Conservation (phyloP, 352 stramenopile species). For the Halophytophthora polymorphica region DNA sequence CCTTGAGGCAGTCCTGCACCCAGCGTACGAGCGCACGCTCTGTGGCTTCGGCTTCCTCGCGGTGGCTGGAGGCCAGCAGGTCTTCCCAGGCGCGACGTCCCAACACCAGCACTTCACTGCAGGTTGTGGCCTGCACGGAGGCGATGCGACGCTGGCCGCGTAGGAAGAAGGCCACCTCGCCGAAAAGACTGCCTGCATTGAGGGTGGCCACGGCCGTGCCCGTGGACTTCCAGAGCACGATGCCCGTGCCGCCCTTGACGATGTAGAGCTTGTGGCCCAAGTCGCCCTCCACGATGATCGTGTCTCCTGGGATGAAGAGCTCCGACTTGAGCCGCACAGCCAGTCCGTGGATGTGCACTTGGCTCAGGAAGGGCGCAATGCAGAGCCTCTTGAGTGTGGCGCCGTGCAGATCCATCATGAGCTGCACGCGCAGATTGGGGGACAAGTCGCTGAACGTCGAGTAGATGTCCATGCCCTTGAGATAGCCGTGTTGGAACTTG, state of each 20-base stretch:
- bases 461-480: conserved; percentile 71
- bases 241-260: conserved; percentile 56
- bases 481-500: conserved; percentile 64
- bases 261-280: conserved; percentile 69
- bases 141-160: conserved; percentile 54
- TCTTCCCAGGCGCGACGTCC: conserved; percentile 50
- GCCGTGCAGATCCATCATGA: conserved; percentile 77
- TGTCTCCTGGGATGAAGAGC: conserved; percentile 73
- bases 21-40: conserved; percentile 43
- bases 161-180: conserved; percentile 75
- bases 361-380: conserved; percentile 53
- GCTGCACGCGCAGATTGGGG: conserved; percentile 55
- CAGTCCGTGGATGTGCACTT: conserved; percentile 51
- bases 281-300: conserved; percentile 64
- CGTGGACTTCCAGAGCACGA: conserved; percentile 68
- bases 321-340: conserved; percentile 62
- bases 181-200: conserved; percentile 56
- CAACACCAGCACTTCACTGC: conserved; percentile 57
- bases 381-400: conserved; percentile 43
- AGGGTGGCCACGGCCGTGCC: conserved; percentile 62
- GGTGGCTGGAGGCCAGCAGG: conserved; percentile 41
- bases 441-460: conserved; percentile 71
- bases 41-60: conserved; percentile 34
- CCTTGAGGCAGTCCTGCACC: conserved; percentile 60
- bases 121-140: conserved; percentile 59